phyloP scores from a whole-genome alignment of 2,329 filamentous ascomycete genomes.

The Diaporthe sp. region DNA sequence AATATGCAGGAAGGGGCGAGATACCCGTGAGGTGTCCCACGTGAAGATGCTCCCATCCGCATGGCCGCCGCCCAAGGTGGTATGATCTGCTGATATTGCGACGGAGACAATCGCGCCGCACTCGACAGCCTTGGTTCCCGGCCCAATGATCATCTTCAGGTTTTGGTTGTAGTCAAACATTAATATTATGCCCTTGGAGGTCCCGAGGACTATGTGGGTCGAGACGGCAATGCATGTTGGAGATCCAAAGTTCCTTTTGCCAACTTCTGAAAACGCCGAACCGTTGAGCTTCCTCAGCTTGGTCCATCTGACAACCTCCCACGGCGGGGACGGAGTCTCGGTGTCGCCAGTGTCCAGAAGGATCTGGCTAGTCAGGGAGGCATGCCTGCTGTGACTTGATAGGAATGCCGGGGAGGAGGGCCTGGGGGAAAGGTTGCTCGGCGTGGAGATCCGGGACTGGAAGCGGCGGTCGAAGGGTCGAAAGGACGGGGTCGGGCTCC shows the following conservation, averaged over 20 bases:
- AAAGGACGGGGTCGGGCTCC: constrained; percentile 82
- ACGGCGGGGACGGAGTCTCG: constrained; percentile 82
- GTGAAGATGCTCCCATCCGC: constrained; percentile 93
- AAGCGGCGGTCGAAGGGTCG: constrained; percentile 96
- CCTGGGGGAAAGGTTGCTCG: constrained; percentile 70
- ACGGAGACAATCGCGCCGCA: constrained; percentile 88
- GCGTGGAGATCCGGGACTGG: constrained; percentile 82
- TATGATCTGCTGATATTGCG: constrained; percentile 92
- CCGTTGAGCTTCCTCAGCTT: constrained; percentile 88
- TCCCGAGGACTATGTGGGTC: constrained; percentile 89
- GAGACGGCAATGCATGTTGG: constrained; percentile 92
- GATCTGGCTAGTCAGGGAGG: constrained; percentile 79
- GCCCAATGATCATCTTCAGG: constrained; percentile 91
- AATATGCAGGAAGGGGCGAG: constrained; percentile 89
- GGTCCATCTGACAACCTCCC: constrained; percentile 98
- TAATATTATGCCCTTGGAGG: constrained; percentile 92
- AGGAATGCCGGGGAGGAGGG: constrained; percentile 83
- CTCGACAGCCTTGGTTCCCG: constrained; percentile 93
- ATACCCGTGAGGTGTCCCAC: constrained; percentile 88
- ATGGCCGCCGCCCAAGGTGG: constrained; percentile 91
- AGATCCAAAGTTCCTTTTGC: constrained; percentile 90
- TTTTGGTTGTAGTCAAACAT: constrained; percentile 98
- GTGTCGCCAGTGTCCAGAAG: constrained; percentile 70
- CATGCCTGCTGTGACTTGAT: constrained; percentile 81
- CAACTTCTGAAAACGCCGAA: constrained; percentile 91